A percentile compares a stretch with the other conserved stretches of the same genome.
These are phyloP conservation scores for Hanseniaspora vineae DNA, from an alignment of 805 yeast genomes.

Conservation along the genomic window DNA sequence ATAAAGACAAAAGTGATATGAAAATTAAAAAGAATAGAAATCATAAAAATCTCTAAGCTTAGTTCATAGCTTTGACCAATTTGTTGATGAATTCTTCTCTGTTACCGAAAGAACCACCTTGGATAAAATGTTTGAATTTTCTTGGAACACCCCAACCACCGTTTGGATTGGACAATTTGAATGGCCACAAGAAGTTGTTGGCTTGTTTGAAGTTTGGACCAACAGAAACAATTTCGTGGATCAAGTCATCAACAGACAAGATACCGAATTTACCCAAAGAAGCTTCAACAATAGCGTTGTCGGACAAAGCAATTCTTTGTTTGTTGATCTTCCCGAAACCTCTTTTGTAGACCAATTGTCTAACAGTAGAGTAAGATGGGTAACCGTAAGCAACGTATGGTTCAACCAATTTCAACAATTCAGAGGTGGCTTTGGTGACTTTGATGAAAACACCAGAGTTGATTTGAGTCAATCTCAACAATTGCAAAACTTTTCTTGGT, in stretches of 20 bases:
- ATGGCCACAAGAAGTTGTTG: constrained; percentile 97
- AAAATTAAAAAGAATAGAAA: not conserved
- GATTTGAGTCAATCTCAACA: constrained; percentile 85
- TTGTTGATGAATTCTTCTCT: constrained; percentile 92
- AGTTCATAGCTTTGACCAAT: constrained; percentile 88
- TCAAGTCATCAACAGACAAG: constrained; percentile 81
- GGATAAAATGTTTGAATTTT: constrained; percentile 94
- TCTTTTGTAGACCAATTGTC: constrained; percentile 93
- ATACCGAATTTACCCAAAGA: constrained; percentile 87
- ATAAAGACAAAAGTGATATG: not conserved
- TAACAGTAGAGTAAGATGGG: constrained; percentile 85
- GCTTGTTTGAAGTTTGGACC: constrained; percentile 99
- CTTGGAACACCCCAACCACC: constrained; percentile 97
- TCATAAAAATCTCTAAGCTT: constrained; percentile 23
- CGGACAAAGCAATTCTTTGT: constrained; percentile 85
- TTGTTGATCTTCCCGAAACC: constrained; percentile 95
- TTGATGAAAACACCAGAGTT: constrained; percentile 92
- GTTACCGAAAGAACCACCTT: constrained; percentile 98
- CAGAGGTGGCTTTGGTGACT: constrained; percentile 90
- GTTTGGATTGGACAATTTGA: constrained; percentile 90
- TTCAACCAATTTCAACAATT: constrained; percentile 86
- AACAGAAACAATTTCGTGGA: constrained; percentile 91
- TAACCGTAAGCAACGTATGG: constrained; percentile 97
- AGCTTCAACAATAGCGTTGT: constrained; percentile 81
- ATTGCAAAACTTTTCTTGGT: constrained; percentile 97